Conservation (phyloP, 148 eudicot genomes). For the Rhododendron henanense region DNA sequence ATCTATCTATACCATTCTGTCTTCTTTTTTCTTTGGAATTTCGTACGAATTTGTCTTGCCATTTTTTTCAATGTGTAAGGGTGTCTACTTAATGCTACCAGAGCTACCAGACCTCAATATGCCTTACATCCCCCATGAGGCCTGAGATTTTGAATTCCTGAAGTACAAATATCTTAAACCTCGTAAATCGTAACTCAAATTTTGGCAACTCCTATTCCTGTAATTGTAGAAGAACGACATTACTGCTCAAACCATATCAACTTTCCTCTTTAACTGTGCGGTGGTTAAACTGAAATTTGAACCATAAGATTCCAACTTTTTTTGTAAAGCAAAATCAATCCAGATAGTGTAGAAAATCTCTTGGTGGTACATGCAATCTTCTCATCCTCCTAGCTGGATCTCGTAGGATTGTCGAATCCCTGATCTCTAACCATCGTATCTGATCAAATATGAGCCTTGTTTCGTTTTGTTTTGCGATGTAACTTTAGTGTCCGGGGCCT, state of each 20-base stretch:
- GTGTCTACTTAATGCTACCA: not conserved
- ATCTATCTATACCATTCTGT: not conserved
- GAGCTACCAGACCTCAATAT: not conserved
- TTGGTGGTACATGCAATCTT: not conserved
- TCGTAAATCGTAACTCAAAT: too few relatives aligned
- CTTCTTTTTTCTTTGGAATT: not conserved
- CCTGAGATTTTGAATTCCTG: not conserved
- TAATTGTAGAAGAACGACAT: not conserved
- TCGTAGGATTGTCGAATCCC: not conserved
- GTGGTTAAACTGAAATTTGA: not conserved
- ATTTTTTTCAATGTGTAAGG: too few relatives aligned
- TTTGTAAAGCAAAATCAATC: not conserved
- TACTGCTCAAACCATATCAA: not conserved
- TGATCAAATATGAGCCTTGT: not conserved
- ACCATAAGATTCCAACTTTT: not conserved
- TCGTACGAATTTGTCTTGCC: not conserved
- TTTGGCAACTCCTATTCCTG: too few relatives aligned
- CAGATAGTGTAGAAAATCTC: not conserved
- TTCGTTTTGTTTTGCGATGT: not conserved
- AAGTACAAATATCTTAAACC: too few relatives aligned
- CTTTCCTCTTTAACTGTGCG: not conserved
- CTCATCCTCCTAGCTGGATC: not conserved
- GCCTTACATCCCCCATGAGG: not conserved
- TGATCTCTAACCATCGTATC: not conserved
- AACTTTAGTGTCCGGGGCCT: not conserved